Conservation (phyloP, 108 stramenopile genomes). For the Pseudonitzschia multiseries region DNA sequence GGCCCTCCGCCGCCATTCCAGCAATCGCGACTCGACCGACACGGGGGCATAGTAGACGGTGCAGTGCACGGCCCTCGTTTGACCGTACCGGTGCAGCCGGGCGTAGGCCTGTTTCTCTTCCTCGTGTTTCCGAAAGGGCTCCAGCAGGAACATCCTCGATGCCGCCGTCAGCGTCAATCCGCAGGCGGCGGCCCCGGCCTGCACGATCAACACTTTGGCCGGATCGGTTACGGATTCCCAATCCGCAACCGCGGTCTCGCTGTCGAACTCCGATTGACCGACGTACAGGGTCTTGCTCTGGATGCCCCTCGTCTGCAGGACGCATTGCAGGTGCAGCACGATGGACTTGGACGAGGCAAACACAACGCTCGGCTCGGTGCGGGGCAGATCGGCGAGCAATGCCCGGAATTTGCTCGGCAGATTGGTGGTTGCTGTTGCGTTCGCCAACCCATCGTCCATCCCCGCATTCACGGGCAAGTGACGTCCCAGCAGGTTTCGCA, state of each 20-base stretch:
- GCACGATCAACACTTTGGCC: constrained; percentile 40
- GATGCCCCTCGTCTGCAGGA: constrained; percentile 27
- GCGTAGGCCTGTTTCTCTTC: constrained; percentile 67
- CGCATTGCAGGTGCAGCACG: constrained; percentile 29
- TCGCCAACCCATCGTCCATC: not conserved
- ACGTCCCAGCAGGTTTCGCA: constrained; percentile 12
- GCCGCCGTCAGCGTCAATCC: constrained; percentile 73
- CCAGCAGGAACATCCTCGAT: constrained; percentile 63
- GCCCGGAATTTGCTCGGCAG: constrained; percentile 48
- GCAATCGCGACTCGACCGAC: constrained; percentile 52
- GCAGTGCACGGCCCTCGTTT: constrained; percentile 40
- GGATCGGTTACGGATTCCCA: constrained; percentile 26
- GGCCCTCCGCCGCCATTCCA: constrained; percentile 55
- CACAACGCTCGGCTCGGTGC: constrained; percentile 44
- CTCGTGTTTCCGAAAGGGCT: constrained; percentile 60
- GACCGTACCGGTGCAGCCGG: constrained; percentile 49
- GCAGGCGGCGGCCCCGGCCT: constrained; percentile 59
- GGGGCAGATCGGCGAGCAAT: constrained; percentile 38
- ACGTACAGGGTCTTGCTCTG: constrained; percentile 28
- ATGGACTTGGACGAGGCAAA: constrained; percentile 40
- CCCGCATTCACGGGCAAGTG: constrained; percentile 6
- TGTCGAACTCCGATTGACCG: constrained; percentile 33
- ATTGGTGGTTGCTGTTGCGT: not conserved
- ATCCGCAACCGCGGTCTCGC: constrained; percentile 31
- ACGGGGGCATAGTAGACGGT: constrained; percentile 57